Base-by-base conservation (phyloP, 441 rosid species). In the Flueggea neowawraea region DNA sequence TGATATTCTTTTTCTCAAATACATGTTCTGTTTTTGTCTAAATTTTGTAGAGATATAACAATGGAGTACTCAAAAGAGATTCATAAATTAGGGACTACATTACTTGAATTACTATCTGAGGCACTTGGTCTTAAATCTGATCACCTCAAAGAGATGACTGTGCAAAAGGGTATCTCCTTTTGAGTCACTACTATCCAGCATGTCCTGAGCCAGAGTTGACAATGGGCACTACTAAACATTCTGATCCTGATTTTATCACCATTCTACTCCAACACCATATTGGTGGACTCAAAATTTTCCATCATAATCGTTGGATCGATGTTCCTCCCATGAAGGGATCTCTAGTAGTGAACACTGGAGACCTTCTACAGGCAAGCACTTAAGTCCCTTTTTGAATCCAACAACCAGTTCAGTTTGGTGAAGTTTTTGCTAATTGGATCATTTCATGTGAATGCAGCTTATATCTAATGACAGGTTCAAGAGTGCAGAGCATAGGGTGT, bases 251-350 rank as follows among this genome's bases (percentile, higher is more conserved):
- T 51, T 71, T 80, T 71, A 57, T 76, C 16, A 77, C 79, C 0
- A 56, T 74, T 33, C 75, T 81, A 48, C 60, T 78, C 22, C 82
- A 75, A 32, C 79, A 80, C 62, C 72, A 75, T 0, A 60, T 70
- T 5, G 82, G 77, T 14, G 82, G 80, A 16, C 82, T 77, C 12
- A 78, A 80, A 9, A 57, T 76, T 58, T 72, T 70, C 0, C 68
- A 61, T 7, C 28, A 59, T 3, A 10, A 59, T 16, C 51, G 17
- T 6, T 71, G 80, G 82, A 15, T 78, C 0, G 69, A 80, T 61
- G 73, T 78, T 13, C 53, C 74, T 16, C 73, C 69, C 3, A 33
- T 33, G 4, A 73, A 70, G 9, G 79, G 75, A 15, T 75, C 79
- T 12, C 63, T 73, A 0, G 66, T 68, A 1, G 63, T 75, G 8